Evolutionary conservation across 2,329 filamentous ascomycete species (phyloP).

Genomic region (Calonectria pauciramosa): DNA sequence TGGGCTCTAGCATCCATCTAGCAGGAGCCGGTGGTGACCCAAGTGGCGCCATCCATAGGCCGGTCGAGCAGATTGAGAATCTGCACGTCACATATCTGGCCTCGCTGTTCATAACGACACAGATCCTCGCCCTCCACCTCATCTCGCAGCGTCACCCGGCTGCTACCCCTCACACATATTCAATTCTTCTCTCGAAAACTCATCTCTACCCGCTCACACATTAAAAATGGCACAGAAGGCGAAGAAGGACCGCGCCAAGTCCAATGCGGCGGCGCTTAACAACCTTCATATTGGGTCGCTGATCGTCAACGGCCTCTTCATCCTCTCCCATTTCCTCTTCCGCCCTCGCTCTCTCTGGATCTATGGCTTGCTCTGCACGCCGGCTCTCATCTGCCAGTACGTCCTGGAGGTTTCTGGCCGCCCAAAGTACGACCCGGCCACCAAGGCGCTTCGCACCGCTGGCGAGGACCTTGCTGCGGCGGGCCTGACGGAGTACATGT

Average conservation of each 20-base stretch:
- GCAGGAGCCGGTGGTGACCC: not conserved
- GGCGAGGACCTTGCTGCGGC: slow-evolving; percentile 91
- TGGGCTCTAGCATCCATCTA: not conserved
- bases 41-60: slow-evolving; percentile 26
- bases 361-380: slow-evolving; percentile 81
- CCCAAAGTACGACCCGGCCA: slow-evolving; percentile 76
- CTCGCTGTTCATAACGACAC: slow-evolving; percentile 20
- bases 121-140: not conserved
- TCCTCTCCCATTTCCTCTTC: slow-evolving; percentile 78
- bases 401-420: slow-evolving; percentile 88
- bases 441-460: slow-evolving; percentile 76
- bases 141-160: not conserved
- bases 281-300: slow-evolving; percentile 85
- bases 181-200: not conserved
- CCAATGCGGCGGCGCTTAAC: slow-evolving; percentile 83
- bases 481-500: slow-evolving; percentile 97
- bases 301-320: slow-evolving; percentile 79
- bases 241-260: slow-evolving; percentile 77
- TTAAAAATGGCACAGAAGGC: slow-evolving; percentile 71
- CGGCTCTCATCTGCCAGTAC: slow-evolving; percentile 84
- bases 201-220: not conserved
- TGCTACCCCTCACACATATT: not conserved
- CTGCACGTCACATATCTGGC: slow-evolving; percentile 22
- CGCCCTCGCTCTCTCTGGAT: slow-evolving; percentile 73
- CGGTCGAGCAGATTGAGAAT: not conserved